Evolutionary conservation across 2,329 filamentous ascomycete genomes (phyloP), one percentile per base, ranked within the genome.

Genomic region (Calonectria honghensis): DNA sequence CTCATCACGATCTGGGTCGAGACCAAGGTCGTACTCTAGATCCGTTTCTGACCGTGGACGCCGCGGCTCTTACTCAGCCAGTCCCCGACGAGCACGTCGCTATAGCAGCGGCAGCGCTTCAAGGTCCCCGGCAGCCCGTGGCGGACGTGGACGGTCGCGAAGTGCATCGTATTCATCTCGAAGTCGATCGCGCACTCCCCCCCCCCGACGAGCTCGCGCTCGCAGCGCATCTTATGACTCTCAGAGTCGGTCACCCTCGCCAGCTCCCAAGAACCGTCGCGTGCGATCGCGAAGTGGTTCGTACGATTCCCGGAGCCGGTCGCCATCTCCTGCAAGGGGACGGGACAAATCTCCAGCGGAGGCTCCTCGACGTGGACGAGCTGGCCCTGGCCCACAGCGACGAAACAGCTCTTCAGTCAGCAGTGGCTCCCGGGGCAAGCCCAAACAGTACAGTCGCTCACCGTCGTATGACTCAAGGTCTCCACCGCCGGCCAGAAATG

Each of bases 21-120:
- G 86, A 59, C 89, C 88, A 3, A 83, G 86, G 59, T 89, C 88
- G 16, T 88, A 87, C 37, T 88, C 88, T 2, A 82, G 84, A 16
- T 89, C 88, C 59, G 84, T 84, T 3, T 83, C 83, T 24, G 76
- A 75, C 24, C 74, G 79, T 29, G 74, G 75, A 27, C 77, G 81
- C 27, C 76, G 71, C 51, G 77, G 70, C 31, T 83, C 83, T 4
- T 78, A 80, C 68, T 85, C 84, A 11, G 79, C 78, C 32, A 83
- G 80, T 48, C 84, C 83, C 18, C 76, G 81, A 65, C 77, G 79
- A 65, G 77, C 72, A 66, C 76, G 75, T 18, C 80, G 81, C 27
- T 75, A 79, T 20, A 71, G 68, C 61, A 81, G 78, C 70, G 78
- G 77, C 50, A 82, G 82, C 67, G 75, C 75, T 16, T 83, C 81